A percentile compares a stretch with the other conserved stretches of the same genome.
phyloP scores from a whole-genome alignment of 495 filamentous ascomycete species.

The Chaetomidium leptoderma region DNA sequence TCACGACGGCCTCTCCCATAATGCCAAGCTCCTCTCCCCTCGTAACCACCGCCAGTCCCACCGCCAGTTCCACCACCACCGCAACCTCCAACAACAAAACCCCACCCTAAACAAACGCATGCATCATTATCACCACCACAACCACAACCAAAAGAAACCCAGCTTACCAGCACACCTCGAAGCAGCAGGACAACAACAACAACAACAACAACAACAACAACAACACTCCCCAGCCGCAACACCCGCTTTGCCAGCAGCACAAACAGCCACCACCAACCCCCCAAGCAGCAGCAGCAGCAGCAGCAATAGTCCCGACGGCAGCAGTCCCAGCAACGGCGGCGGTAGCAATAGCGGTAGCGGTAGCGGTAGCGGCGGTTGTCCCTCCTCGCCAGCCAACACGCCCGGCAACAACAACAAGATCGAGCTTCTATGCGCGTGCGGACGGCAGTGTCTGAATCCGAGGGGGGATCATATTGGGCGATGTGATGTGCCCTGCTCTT shows the following conservation, averaged over 20 bases:
- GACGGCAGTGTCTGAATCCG: slow-evolving; percentile 38
- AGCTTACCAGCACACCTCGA: no score
- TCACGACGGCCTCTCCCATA: no score
- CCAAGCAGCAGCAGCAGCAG: no score
- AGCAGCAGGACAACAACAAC: no score
- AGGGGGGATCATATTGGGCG: slow-evolving; percentile 28
- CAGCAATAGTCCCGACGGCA: no score
- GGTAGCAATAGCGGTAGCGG: no score
- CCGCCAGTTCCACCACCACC: not conserved
- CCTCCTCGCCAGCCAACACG: slow-evolving; percentile 7
- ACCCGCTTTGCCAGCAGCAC: no score
- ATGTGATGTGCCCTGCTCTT: slow-evolving; percentile 29
- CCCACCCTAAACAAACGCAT: not conserved
- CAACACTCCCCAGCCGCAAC: not conserved
- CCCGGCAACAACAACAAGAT: slow-evolving; percentile 30
- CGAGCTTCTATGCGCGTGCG: slow-evolving; percentile 39
- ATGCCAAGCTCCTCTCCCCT: not conserved
- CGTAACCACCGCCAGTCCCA: no score
- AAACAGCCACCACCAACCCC: no score
- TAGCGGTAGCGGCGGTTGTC: no score
- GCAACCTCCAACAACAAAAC: not conserved
- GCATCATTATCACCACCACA: not conserved
- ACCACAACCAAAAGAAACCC: not conserved
- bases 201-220: not conserved
- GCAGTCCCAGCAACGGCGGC: no score